Conservation (phyloP, 2,329 filamentous ascomycete genomes). For the Diplocarpon mali region DNA sequence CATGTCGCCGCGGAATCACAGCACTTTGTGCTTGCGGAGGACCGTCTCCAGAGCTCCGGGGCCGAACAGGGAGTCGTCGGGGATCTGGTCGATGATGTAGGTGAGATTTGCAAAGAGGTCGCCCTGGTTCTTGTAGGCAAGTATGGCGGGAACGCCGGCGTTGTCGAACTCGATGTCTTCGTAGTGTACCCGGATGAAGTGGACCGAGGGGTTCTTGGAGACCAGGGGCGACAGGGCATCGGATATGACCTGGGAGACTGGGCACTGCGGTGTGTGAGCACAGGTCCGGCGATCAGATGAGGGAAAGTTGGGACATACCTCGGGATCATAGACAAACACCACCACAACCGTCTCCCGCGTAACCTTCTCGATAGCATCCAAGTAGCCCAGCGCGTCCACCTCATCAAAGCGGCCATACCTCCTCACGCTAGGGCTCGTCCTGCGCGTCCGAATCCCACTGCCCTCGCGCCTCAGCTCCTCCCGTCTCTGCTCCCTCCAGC, state of each 20-base stretch:
- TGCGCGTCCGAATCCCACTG: conserved; percentile 47
- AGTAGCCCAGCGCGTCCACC: conserved; percentile 82
- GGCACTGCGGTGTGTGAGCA: conserved; percentile 46
- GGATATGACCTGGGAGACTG: conserved; percentile 70
- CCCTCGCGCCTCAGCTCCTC: conserved; percentile 61
- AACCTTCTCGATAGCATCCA: conserved; percentile 94
- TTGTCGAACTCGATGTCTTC: conserved; percentile 91
- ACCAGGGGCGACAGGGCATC: conserved; percentile 43
- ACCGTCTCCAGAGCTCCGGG: conserved; percentile 41
- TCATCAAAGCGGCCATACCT: conserved; percentile 69
- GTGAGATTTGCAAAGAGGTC: conserved; percentile 87
- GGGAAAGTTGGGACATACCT: conserved; percentile 44
- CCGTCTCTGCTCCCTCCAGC: conserved; percentile 75
- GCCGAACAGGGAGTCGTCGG: conserved; percentile 51
- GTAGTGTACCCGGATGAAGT: conserved; percentile 86
- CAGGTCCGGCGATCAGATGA: background rate
- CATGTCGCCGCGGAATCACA: conserved; percentile 7
- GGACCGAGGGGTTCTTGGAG: conserved; percentile 53
- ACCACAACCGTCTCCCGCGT: conserved; percentile 72
- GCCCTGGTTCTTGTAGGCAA: conserved; percentile 78
- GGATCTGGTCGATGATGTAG: conserved; percentile 77
- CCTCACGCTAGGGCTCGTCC: conserved; percentile 65
- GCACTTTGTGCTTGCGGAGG: conserved; percentile 40
- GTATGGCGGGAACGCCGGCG: conserved; percentile 73
- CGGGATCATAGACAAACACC: conserved; percentile 84